Evolutionary conservation across 768 basidiomycete species (phyloP).

Genomic region (Phaffia tasmanica): DNA sequence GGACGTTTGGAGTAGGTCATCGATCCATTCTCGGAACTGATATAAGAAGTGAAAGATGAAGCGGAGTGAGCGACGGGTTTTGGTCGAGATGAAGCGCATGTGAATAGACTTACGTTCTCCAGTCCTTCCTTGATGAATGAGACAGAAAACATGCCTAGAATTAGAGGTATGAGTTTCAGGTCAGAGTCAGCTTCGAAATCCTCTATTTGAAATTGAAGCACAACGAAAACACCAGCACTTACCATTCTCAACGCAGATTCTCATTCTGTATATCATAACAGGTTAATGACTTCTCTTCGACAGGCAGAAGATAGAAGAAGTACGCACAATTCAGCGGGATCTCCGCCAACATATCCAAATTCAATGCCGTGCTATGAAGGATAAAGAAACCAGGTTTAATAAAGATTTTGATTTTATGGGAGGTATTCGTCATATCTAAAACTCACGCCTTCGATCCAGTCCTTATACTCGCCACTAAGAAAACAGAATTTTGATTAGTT

Average conservation of each 20-base stretch:
- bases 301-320: no score
- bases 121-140: conserved; percentile 86
- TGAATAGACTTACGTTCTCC: conserved; percentile 50
- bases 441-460: conserved; percentile 88
- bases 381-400: conserved; percentile 3
- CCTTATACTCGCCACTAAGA: conserved; percentile 62
- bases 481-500: no score
- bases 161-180: no score
- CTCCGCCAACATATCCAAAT: conserved; percentile 85
- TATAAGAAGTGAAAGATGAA: conserved; percentile 9
- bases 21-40: conserved; percentile 94
- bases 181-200: no score
- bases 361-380: conserved; percentile 76
- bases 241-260: conserved; percentile 86
- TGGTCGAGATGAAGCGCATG: background rate
- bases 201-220: no score
- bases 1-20: conserved; percentile 84
- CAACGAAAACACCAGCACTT: no score
- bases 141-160: conserved; percentile 69
- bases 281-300: background rate
- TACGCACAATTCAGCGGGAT: conserved; percentile 70
- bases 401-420: background rate
- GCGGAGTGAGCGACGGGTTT: conserved; percentile 2
- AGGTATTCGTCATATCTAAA: background rate
- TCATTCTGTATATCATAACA: background rate